Conservation (phyloP, 2,329 filamentous ascomycete genomes). For the Neurospora sp. region DNA sequence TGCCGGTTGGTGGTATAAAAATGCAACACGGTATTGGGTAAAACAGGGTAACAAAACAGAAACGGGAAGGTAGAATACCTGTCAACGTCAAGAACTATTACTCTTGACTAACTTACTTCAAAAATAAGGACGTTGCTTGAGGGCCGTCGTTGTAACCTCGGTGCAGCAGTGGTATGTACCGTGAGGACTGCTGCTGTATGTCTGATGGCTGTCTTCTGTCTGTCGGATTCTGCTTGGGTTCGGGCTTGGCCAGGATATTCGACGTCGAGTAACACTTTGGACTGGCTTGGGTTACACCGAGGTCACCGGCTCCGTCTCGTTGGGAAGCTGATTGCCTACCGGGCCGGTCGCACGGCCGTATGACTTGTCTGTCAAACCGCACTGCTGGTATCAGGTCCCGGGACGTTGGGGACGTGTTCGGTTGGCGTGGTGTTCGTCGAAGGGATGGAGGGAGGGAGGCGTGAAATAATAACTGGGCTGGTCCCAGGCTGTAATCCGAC, state of each 20-base stretch:
- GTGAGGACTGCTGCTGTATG: not conserved
- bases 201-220: not conserved
- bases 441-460: not conserved
- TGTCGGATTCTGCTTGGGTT: not conserved
- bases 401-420: not conserved
- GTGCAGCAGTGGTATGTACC: not conserved
- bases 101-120: not conserved
- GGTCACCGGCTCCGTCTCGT: not conserved
- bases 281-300: not conserved
- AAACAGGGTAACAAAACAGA: not conserved
- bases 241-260: not conserved
- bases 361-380: constrained; percentile 7
- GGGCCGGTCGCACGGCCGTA: not conserved
- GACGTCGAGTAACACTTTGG: not conserved
- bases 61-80: not conserved
- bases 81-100: not conserved
- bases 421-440: not conserved
- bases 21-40: not conserved
- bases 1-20: not conserved
- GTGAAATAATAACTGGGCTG: not conserved
- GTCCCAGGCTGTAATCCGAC: not conserved
- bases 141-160: not conserved
- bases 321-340: not conserved
- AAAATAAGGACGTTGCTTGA: not conserved
- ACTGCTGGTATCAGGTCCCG: constrained; percentile 1